A percentile compares a stretch with the other conserved stretches of the same genome.
These are phyloP conservation scores for Neckera pumila DNA, from an alignment of 225 moss, liverwort and hornwort species.

Conservation along the genomic window DNA sequence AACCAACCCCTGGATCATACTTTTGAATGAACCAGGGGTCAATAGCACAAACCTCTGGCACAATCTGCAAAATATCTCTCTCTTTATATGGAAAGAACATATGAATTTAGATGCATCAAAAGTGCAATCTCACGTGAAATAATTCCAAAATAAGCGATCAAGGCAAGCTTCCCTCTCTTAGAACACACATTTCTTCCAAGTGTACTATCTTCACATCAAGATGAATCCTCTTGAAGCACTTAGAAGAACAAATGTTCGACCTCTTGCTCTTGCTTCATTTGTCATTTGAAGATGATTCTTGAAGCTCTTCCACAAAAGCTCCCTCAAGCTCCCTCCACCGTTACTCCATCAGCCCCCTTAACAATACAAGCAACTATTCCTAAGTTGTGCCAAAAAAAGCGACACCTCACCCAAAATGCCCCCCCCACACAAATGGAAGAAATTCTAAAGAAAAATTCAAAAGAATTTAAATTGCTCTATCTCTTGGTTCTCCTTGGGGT, in stretches of 20 bases:
- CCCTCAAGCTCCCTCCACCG: too few species aligned
- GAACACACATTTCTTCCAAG: not conserved
- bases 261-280: too few species aligned
- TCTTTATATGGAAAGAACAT: fast-evolving
- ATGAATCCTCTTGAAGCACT: not conserved
- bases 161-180: not conserved
- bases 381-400: too few species aligned
- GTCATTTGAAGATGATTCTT: not conserved
- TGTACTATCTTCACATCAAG: fast-evolving
- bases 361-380: too few species aligned
- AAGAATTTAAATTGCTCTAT: too few species aligned
- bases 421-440: too few species aligned
- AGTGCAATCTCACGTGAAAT: not conserved
- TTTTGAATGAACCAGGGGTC: fast-evolving
- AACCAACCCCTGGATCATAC: fast-evolving
- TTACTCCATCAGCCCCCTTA: not conserved
- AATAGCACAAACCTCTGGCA: not conserved
- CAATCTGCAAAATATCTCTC: too few species aligned
- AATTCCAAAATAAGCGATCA: fast-evolving
- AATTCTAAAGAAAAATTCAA: too few species aligned
- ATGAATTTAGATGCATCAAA: too few species aligned
- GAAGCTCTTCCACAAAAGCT: not conserved
- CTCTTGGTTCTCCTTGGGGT: too few species aligned
- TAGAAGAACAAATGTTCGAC: not conserved
- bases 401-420: too few species aligned